These are phyloP conservation scores for Oryza nivara DNA, from an alignment of 176 grass and related monocot species.

Conservation along the genomic window DNA sequence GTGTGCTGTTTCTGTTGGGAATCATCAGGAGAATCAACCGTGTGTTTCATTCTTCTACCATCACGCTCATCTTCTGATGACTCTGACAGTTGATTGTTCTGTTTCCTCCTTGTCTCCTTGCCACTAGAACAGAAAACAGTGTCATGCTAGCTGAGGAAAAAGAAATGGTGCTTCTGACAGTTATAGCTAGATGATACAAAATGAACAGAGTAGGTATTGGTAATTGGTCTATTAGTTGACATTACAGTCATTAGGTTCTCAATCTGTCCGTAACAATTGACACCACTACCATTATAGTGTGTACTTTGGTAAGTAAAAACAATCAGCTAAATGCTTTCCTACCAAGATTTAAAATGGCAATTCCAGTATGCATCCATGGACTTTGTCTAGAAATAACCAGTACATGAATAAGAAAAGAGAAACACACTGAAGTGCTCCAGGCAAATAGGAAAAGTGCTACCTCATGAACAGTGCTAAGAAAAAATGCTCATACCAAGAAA, in stretches of 20 bases:
- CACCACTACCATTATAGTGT: not conserved
- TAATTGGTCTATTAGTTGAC: not conserved
- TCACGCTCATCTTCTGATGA: conserved; percentile 51
- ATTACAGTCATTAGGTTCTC: not conserved
- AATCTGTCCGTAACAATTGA: conserved; percentile 2
- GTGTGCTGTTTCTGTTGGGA: conserved; percentile 10
- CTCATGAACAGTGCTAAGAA: not conserved
- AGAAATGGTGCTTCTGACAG: not conserved
- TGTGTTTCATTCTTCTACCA: conserved; percentile 34
- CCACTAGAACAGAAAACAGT: conserved; percentile 44
- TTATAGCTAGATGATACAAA: not conserved
- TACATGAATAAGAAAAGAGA: not conserved
- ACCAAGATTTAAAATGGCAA: not conserved
- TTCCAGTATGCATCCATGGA: not conserved
- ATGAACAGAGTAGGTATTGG: not conserved
- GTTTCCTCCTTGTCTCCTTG: conserved; percentile 43
- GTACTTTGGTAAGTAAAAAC: conserved; percentile 11
- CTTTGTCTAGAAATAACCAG: not conserved
- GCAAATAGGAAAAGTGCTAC: not conserved
- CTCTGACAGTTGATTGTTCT: conserved; percentile 30
- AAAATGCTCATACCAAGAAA: not conserved
- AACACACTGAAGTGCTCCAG: not conserved
- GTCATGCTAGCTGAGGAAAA: conserved; percentile 31
- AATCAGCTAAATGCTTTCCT: not conserved
- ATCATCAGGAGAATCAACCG: conserved; percentile 20